These are phyloP conservation scores for Ganoderma sinense DNA, from an alignment of 1,284 basidiomycete genomes.

Conservation along the genomic window DNA sequence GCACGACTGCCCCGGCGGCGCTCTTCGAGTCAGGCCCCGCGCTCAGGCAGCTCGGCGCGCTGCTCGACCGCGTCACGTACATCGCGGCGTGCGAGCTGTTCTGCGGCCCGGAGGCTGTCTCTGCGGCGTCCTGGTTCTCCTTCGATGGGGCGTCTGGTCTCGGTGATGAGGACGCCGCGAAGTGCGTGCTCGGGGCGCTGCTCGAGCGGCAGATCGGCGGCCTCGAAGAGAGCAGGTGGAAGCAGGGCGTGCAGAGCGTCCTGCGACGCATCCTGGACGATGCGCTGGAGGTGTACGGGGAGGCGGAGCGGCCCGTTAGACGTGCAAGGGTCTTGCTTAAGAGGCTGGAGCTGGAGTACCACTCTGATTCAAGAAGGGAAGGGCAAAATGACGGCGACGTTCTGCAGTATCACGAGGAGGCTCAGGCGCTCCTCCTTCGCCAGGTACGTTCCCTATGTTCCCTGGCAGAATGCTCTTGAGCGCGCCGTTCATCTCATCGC, in stretches of 20 bases:
- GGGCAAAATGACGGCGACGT: constrained; percentile 27
- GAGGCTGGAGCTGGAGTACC: constrained; percentile 61
- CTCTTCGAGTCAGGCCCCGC: constrained; percentile 49
- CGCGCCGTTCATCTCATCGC: not conserved
- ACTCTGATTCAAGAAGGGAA: constrained; percentile 31
- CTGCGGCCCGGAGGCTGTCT: constrained; percentile 54
- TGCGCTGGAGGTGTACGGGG: constrained; percentile 55
- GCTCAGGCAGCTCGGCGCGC: constrained; percentile 59
- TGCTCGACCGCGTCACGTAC: constrained; percentile 73
- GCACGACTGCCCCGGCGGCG: constrained; percentile 37
- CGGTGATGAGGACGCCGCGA: constrained; percentile 15
- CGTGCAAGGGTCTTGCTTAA: constrained; percentile 60
- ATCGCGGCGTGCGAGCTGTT: constrained; percentile 71
- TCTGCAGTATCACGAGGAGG: constrained; percentile 50
- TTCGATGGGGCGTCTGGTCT: not conserved
- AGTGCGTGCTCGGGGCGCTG: constrained; percentile 55
- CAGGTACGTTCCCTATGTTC: constrained; percentile 51
- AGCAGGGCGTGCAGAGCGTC: constrained; percentile 54
- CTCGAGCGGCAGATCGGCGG: constrained; percentile 66
- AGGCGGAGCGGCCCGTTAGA: constrained; percentile 56
- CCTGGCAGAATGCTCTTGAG: no score
- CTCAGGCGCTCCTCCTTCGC: constrained; percentile 46
- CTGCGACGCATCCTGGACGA: constrained; percentile 40
- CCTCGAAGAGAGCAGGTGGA: constrained; percentile 61
- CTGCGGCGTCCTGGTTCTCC: constrained; percentile 25